These are phyloP conservation scores for Harrya chromipes DNA, from an alignment of 768 basidiomycete species.

Conservation along the genomic window DNA sequence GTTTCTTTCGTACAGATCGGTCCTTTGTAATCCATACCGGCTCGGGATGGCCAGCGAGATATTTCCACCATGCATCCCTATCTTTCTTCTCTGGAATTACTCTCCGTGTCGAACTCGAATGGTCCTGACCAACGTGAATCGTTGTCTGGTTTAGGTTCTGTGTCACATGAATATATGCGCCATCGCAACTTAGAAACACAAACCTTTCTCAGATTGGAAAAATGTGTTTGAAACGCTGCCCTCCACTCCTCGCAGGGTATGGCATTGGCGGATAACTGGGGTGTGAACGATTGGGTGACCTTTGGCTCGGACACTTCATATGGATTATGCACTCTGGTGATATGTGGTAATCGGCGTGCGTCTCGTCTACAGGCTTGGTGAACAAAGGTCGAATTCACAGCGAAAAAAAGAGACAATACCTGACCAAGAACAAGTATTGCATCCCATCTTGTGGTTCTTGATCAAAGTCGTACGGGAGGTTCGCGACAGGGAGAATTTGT, in stretches of 20 bases:
- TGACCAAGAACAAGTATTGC: constrained; percentile 79
- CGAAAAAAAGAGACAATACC: constrained; percentile 41
- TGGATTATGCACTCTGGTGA: constrained; percentile 67
- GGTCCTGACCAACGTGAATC: constrained; percentile 28
- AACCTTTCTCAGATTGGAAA: constrained; percentile 63
- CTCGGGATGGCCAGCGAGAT: constrained; percentile 64
- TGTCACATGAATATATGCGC: constrained; percentile 4
- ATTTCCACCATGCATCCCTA: constrained; percentile 79
- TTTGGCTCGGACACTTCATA: constrained; percentile 45
- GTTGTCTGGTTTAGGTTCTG: constrained; percentile 71
- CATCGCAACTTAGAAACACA: neutral
- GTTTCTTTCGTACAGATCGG: constrained; percentile 13
- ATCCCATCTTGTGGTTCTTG: constrained; percentile 66
- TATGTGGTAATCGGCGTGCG: constrained; percentile 58
- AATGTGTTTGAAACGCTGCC: constrained; percentile 50
- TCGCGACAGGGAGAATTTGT: constrained; percentile 79
- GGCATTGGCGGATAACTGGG: constrained; percentile 25
- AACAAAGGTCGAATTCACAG: constrained; percentile 1
- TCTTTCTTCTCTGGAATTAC: constrained; percentile 68
- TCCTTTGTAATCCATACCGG: constrained; percentile 56
- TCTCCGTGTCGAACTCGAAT: constrained; percentile 21
- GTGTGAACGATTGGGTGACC: constrained; percentile 14
- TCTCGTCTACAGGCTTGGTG: constrained; percentile 54
- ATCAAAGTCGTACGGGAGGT: constrained; percentile 66
- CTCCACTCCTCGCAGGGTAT: constrained; percentile 73